These are phyloP conservation scores for Pyrenula massariospora DNA, from an alignment of 495 filamentous ascomycete genomes.

Conservation along the genomic window DNA sequence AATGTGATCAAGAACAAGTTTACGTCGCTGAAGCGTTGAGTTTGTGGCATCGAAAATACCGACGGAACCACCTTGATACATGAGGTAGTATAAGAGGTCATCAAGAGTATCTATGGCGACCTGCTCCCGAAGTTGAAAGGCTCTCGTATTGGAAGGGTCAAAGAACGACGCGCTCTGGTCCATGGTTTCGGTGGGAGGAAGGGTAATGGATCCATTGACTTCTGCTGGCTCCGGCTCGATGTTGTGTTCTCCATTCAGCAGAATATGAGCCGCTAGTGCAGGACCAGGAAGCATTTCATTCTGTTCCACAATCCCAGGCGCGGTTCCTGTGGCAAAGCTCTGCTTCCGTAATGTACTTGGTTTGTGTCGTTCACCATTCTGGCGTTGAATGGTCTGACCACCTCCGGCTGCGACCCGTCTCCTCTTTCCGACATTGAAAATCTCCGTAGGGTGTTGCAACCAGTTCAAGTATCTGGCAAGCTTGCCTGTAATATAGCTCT, in stretches of 20 bases:
- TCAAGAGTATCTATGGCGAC: constrained; percentile 86
- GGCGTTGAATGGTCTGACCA: neutral
- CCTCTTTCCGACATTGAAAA: constrained; percentile 95
- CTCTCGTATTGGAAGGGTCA: constrained; percentile 76
- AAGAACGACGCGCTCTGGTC: constrained; percentile 93
- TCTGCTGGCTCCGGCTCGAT: constrained; percentile 1
- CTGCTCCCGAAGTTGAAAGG: constrained; percentile 75
- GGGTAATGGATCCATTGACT: neutral
- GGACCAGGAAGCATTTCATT: neutral
- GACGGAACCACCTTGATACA: constrained; percentile 74
- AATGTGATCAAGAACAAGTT: constrained; percentile 73
- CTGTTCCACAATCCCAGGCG: neutral
- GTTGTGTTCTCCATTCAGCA: constrained; percentile 18
- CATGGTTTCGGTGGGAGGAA: constrained; percentile 36
- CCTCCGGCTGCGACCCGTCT: constrained; percentile 63
- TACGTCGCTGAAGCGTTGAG: constrained; percentile 76
- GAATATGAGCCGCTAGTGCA: constrained; percentile 16
- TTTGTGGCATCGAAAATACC: constrained; percentile 98
- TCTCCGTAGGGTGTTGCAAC: constrained; percentile 88
- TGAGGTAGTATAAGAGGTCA: constrained; percentile 78
- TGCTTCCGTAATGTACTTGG: neutral
- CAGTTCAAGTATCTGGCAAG: constrained; percentile 89
- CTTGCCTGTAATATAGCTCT: constrained; percentile 98
- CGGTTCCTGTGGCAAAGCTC: neutral
- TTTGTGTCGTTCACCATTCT: neutral